Percentiles rank a stretch among this genome's conserved stretches.
These are phyloP conservation scores for Eucalyptus sp. DNA, from an alignment of 345 rosid genomes.

Conservation along the genomic window DNA sequence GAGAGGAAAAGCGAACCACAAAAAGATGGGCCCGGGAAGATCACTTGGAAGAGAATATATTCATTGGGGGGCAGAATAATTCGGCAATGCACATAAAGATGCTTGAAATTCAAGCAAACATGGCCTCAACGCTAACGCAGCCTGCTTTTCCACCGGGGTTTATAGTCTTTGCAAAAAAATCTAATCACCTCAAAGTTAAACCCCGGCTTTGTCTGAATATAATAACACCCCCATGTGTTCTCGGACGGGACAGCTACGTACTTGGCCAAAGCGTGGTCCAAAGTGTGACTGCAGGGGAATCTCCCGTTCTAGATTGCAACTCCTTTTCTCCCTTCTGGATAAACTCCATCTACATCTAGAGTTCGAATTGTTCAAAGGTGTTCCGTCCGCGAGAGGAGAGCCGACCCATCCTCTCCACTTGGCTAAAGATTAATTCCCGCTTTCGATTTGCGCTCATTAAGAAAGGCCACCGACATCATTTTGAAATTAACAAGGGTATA, in stretches of 20 bases:
- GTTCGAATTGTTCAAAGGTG: neutral
- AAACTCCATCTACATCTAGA: neutral
- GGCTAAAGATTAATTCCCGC: neutral
- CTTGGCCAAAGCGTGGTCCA: neutral
- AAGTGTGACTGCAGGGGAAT: neutral
- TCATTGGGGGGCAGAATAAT: conserved; percentile 64
- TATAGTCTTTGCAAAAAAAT: neutral
- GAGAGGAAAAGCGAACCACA: neutral
- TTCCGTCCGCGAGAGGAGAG: neutral
- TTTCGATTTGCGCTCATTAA: neutral
- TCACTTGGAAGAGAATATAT: conserved; percentile 53
- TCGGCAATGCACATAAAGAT: conserved; percentile 46
- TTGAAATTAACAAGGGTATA: neutral
- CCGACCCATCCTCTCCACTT: neutral
- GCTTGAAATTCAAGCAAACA: conserved; percentile 87
- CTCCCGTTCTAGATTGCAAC: neutral
- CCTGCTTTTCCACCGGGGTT: conserved; percentile 11
- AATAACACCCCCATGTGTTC: neutral
- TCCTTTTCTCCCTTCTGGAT: neutral
- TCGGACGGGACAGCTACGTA: neutral
- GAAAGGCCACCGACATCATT: neutral
- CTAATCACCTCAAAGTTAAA: conserved; percentile 36
- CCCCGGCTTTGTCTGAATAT: conserved; percentile 35
- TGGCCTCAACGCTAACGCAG: conserved; percentile 46
- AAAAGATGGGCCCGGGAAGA: neutral